Evolutionary conservation across 495 filamentous ascomycete genomes (phyloP).

Genomic region (Talaromyces ruber): DNA sequence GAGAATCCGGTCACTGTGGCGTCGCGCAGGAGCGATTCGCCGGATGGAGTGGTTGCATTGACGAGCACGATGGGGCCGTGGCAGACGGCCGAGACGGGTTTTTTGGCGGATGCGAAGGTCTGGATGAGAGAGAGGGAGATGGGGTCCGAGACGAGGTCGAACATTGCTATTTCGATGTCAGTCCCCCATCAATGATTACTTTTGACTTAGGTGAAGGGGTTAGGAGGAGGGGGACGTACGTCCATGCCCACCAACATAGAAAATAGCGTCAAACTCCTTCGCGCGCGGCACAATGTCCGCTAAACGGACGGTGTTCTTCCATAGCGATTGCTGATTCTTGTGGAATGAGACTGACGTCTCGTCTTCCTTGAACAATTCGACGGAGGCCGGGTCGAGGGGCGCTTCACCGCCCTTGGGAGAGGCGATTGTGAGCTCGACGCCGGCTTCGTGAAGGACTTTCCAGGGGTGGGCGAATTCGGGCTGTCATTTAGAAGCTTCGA

Average conservation of each 20-base stretch:
- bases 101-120: conserved; percentile 52
- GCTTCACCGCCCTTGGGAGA: conserved; percentile 61
- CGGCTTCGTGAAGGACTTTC: conserved; percentile 45
- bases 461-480: conserved; percentile 68
- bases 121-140: conserved; percentile 46
- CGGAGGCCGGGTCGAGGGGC: conserved; percentile 57
- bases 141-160: conserved; percentile 47
- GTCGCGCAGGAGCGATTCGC: conserved; percentile 44
- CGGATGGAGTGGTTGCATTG: conserved; percentile 43
- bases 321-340: conserved; percentile 41
- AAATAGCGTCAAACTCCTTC: conserved; percentile 58
- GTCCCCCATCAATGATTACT: not conserved
- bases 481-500: conserved; percentile 20
- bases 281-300: conserved; percentile 40
- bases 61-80: conserved; percentile 58
- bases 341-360: conserved; percentile 42
- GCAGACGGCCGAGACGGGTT: conserved; percentile 59
- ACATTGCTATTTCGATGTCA: conserved; percentile 45
- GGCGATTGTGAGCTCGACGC: conserved; percentile 46
- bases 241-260: conserved; percentile 72
- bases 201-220: no score
- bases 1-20: conserved; percentile 58
- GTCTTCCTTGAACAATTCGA: conserved; percentile 53
- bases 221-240: conserved; percentile 35
- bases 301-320: conserved; percentile 54